Evolutionary conservation across 75 land plant genomes (phyloP).

Genomic region (Picea glauca): DNA sequence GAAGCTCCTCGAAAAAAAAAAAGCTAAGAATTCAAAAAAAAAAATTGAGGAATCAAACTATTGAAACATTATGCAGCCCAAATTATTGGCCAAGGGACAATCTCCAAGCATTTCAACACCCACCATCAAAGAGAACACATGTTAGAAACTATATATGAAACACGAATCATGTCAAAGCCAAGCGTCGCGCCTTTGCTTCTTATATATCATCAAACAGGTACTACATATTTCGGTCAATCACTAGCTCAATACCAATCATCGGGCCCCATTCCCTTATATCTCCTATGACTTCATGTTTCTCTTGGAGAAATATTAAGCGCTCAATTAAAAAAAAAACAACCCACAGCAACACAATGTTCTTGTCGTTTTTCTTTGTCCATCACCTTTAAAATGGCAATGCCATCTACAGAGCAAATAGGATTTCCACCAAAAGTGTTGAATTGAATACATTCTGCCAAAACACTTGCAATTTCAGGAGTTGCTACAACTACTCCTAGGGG

Average conservation of each 20-base stretch:
- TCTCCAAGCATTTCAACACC: too few relatives aligned
- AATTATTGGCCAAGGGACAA: too few relatives aligned
- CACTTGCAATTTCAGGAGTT: conserved; percentile 81
- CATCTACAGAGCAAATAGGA: conserved; percentile 88
- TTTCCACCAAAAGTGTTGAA: conserved; percentile 95
- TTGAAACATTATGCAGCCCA: too few relatives aligned
- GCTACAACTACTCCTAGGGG: conserved; percentile 91
- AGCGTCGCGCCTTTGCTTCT: too few relatives aligned
- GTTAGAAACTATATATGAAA: too few relatives aligned
- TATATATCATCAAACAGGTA: too few relatives aligned
- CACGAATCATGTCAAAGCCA: too few relatives aligned
- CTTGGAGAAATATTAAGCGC: conserved; percentile 61
- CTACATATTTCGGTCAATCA: conserved; percentile 59
- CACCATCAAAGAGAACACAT: too few relatives aligned
- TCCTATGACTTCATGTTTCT: conserved; percentile 79
- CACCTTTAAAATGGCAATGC: conserved; percentile 75
- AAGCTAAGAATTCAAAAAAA: too few relatives aligned
- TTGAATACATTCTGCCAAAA: conserved; percentile 59
- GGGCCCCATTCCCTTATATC: conserved; percentile 94
- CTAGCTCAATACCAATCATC: conserved; percentile 94
- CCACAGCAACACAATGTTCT: conserved; percentile 67
- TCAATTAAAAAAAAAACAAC: conserved; percentile 52
- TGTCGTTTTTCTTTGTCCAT: conserved; percentile 81
- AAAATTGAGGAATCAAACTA: too few relatives aligned
- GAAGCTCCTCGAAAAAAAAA: too few relatives aligned